phyloP scores from a whole-genome alignment of 1,284 basidiomycete species.

The Fomitopsis schrenkii region DNA sequence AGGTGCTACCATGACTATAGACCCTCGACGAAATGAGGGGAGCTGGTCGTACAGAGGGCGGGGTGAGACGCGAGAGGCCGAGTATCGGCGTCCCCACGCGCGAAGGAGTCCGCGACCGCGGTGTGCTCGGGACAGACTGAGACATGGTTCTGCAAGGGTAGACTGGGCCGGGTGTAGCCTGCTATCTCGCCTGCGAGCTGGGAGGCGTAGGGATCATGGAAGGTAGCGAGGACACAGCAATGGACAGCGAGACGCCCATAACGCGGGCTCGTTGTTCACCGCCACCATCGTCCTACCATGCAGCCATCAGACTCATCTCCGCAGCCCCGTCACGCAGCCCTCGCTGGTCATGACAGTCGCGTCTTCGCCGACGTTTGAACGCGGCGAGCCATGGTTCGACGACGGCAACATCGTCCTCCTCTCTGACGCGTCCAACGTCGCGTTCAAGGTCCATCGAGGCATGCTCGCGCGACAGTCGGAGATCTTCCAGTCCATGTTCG shows the following conservation, averaged over 20 bases:
- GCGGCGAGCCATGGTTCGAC: slow-evolving; percentile 51
- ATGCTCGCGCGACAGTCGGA: slow-evolving; percentile 57
- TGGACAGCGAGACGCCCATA: not conserved
- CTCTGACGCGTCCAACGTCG: slow-evolving; percentile 35
- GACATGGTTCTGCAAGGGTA: not conserved
- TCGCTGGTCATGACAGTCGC: not conserved
- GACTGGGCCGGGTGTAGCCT: not conserved
- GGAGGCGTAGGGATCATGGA: not conserved
- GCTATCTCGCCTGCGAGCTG: not conserved
- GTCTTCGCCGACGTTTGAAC: slow-evolving; percentile 11
- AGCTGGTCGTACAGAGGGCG: slow-evolving; percentile 26
- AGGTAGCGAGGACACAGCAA: not conserved
- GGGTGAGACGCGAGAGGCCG: slow-evolving; percentile 24
- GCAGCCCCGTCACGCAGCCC: not conserved
- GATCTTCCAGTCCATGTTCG: slow-evolving; percentile 56
- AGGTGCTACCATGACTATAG: slow-evolving; percentile 23
- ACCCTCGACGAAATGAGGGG: slow-evolving; percentile 30
- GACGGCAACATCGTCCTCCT: slow-evolving; percentile 55
- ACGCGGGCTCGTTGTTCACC: not conserved
- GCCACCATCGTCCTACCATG: not conserved
- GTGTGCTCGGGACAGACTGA: slow-evolving; percentile 20
- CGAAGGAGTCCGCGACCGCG: slow-evolving; percentile 26
- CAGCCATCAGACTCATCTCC: not conserved
- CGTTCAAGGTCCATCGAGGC: slow-evolving; percentile 55
- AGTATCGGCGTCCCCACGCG: slow-evolving; percentile 29